Base-by-base conservation (phyloP, 2,329 filamentous ascomycete species). In the Colletotrichum trifolii region DNA sequence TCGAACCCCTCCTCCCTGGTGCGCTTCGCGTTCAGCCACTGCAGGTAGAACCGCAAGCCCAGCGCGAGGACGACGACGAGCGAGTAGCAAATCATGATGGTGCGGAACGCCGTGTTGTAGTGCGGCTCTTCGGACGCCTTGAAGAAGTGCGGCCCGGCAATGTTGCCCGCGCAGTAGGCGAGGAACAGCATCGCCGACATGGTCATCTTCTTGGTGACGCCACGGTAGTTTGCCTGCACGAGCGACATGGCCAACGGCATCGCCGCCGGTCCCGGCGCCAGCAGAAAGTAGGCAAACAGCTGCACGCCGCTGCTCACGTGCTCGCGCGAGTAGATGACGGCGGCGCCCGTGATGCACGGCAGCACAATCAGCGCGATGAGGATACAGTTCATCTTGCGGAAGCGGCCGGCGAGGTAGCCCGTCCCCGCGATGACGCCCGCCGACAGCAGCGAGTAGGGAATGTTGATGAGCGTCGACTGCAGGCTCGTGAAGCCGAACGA, bases 131-230 rank as follows among this genome's bases (percentile, higher is more conserved):
- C 84, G 2, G 69, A 64, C 3, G 79, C 71, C 48, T 75, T 77
- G 72, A 87, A 88, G 69, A 87, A 81, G 48, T 87, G 85, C 2
- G 86, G 85, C 0, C 85, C 85, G 1, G 78, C 76, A 49, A 88
- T 86, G 64, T 87, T 88, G 2, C 85, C 85, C 1, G 79, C 73
- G 57, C 85, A 87, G 68, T 87, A 88, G 3, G 81, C 82, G 9
- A 87, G 70, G 67, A 88, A 87, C 4, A 87, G 72, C 69, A 87
- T 69, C 0, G 83, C 83, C 1, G 83, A 87, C 60, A 87, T 82
- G 7, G 85, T 86, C 80, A 86, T 85, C 73, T 87, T 88, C 77
- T 88, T 88, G 38, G 85, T 86, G 17, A 86, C 82, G 13, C 85
- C 85, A 11, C 82, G 79, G 68, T 82, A 85, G 70, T 88, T 87